Evolutionary conservation across 2,329 filamentous ascomycete genomes (phyloP).

Genomic region (Claviceps quebecensis): DNA sequence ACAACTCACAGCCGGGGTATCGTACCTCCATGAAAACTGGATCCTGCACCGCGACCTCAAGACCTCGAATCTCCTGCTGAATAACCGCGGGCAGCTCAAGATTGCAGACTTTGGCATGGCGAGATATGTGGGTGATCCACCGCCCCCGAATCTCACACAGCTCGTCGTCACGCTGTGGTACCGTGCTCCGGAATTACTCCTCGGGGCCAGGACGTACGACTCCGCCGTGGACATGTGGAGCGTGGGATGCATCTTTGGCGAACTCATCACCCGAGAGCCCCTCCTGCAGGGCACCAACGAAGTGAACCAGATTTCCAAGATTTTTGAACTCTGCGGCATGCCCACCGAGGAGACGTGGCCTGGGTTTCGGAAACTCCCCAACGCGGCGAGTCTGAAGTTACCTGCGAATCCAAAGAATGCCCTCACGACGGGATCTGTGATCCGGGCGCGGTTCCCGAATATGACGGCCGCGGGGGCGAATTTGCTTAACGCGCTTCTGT

Average conservation of each 20-base stretch:
- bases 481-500: slow-evolving; percentile 56
- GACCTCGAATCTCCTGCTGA: slow-evolving; percentile 85
- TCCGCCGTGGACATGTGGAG: slow-evolving; percentile 86
- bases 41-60: slow-evolving; percentile 91
- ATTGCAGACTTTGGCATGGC: slow-evolving; percentile 98
- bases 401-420: slow-evolving; percentile 24
- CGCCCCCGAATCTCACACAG: slow-evolving; percentile 66
- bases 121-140: slow-evolving; percentile 68
- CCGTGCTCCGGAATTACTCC: slow-evolving; percentile 75
- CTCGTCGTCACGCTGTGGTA: slow-evolving; percentile 98
- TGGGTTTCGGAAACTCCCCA: slow-evolving; percentile 70
- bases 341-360: slow-evolving; percentile 79
- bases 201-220: slow-evolving; percentile 65
- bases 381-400: slow-evolving; percentile 66
- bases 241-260: slow-evolving; percentile 88
- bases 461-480: slow-evolving; percentile 61
- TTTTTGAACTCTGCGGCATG: slow-evolving; percentile 80
- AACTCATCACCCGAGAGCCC: slow-evolving; percentile 72
- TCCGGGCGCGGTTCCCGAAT: slow-evolving; percentile 68
- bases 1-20: slow-evolving; percentile 67
- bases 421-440: slow-evolving; percentile 31
- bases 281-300: slow-evolving; percentile 83
- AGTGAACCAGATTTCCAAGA: slow-evolving; percentile 74
- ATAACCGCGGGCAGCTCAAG: slow-evolving; percentile 88
- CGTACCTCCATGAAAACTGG: slow-evolving; percentile 78